A percentile compares a stretch with the other conserved stretches of the same genome.
phyloP scores from a whole-genome alignment of 768 basidiomycete genomes.

The Lactarius sp. region DNA sequence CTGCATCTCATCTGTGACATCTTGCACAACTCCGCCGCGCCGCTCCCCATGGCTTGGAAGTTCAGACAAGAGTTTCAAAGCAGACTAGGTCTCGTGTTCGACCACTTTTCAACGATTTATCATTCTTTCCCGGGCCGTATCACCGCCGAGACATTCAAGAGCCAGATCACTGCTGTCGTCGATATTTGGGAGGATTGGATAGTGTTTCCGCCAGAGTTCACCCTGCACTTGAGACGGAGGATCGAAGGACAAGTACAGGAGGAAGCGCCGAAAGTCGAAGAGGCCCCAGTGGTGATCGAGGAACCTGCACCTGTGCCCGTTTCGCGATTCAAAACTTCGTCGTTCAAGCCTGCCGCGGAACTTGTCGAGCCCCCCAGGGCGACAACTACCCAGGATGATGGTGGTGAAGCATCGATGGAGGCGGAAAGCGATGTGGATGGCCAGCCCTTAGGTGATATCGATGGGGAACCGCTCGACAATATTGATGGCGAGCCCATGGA shows the following conservation, averaged over 20 bases:
- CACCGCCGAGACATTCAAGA: slow-evolving; percentile 94
- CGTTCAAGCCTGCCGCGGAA: slow-evolving; percentile 67
- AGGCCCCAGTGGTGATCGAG: slow-evolving; percentile 27
- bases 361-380: slow-evolving; percentile 29
- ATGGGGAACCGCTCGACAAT: slow-evolving; percentile 37
- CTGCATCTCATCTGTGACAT: slow-evolving; percentile 97
- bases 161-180: slow-evolving; percentile 81
- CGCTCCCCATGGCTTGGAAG: slow-evolving; percentile 95
- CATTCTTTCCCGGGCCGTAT: slow-evolving; percentile 95
- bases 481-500: slow-evolving; percentile 35
- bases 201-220: slow-evolving; percentile 87
- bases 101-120: slow-evolving; percentile 90
- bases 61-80: slow-evolving; percentile 93
- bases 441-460: slow-evolving; percentile 43
- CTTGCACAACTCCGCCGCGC: slow-evolving; percentile 91
- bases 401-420: slow-evolving; percentile 41
- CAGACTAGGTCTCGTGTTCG: slow-evolving; percentile 89
- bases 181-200: slow-evolving; percentile 99
- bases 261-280: slow-evolving; percentile 25
- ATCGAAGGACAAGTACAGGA: slow-evolving; percentile 57
- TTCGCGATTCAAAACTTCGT: slow-evolving; percentile 71
- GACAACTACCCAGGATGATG: slow-evolving; percentile 31
- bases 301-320: slow-evolving; percentile 33
- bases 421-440: slow-evolving; percentile 50
- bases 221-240: slow-evolving; percentile 61